Conservation (phyloP, 2,329 filamentous ascomycete species). For the Ophiostoma novo-ulmi region DNA sequence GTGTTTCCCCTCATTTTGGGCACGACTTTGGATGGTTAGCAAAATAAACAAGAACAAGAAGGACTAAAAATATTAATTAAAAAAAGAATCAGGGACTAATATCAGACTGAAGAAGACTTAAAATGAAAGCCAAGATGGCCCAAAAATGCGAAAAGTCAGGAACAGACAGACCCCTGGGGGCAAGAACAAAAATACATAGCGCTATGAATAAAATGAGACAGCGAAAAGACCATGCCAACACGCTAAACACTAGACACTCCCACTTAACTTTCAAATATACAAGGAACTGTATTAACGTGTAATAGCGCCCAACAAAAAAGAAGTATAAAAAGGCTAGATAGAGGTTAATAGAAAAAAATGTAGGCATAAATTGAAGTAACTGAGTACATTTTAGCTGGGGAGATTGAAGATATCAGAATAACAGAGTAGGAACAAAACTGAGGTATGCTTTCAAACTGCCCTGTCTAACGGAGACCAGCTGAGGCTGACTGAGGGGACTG, state of each 20-base stretch:
- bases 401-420: neutral
- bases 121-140: neutral
- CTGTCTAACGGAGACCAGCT: neutral
- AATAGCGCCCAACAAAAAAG: neutral
- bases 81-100: neutral
- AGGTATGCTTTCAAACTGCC: neutral
- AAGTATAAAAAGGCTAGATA: neutral
- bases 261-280: neutral
- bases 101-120: neutral
- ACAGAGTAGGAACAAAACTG: too few relatives aligned
- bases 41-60: neutral
- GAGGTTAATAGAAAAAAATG: neutral
- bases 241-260: neutral
- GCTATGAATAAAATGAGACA: neutral
- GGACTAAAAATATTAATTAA: neutral
- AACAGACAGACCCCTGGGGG: neutral
- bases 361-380: neutral
- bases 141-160: neutral
- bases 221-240: neutral
- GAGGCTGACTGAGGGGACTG: too few relatives aligned
- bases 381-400: neutral
- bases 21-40: neutral
- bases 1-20: neutral
- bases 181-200: neutral
- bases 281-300: neutral